A percentile compares a stretch with the other conserved stretches of the same genome.
phyloP scores from a whole-genome alignment of 1,284 basidiomycete genomes.

The Waitea zeae region DNA sequence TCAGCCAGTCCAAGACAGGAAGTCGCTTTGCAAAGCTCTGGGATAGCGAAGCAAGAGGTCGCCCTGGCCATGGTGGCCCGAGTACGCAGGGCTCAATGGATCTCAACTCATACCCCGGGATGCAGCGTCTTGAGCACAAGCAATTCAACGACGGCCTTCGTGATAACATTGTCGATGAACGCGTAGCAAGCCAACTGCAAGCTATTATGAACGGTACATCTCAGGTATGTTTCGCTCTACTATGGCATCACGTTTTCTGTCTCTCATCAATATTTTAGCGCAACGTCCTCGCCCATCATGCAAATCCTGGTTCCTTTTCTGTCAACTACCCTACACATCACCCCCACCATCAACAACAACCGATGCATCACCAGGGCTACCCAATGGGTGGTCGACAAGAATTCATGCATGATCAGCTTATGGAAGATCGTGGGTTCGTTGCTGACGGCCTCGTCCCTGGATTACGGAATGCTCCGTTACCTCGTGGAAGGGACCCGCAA shows the following conservation, averaged over 20 bases:
- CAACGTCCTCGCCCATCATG: not conserved
- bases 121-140: constrained; percentile 19
- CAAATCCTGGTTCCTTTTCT: not conserved
- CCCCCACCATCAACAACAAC: constrained; percentile 26
- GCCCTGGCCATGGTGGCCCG: constrained; percentile 11
- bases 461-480: constrained; percentile 42
- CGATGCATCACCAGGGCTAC: constrained; percentile 16
- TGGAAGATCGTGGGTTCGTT: constrained; percentile 60
- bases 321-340: constrained; percentile 9
- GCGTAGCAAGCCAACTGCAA: constrained; percentile 60
- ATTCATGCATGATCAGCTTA: constrained; percentile 28
- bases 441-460: constrained; percentile 75
- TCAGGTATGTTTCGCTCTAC: constrained; percentile 24
- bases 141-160: constrained; percentile 23
- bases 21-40: constrained; percentile 75
- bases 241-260: not conserved
- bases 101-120: constrained; percentile 24
- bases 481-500: constrained; percentile 37
- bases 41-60: constrained; percentile 47
- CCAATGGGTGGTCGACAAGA: constrained; percentile 31
- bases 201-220: constrained; percentile 52
- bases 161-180: constrained; percentile 24
- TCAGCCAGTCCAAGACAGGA: constrained; percentile 27
- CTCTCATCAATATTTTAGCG: not conserved
- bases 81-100: constrained; percentile 22